Conservation (phyloP, 768 basidiomycete genomes). For the Trametes coccinea region DNA sequence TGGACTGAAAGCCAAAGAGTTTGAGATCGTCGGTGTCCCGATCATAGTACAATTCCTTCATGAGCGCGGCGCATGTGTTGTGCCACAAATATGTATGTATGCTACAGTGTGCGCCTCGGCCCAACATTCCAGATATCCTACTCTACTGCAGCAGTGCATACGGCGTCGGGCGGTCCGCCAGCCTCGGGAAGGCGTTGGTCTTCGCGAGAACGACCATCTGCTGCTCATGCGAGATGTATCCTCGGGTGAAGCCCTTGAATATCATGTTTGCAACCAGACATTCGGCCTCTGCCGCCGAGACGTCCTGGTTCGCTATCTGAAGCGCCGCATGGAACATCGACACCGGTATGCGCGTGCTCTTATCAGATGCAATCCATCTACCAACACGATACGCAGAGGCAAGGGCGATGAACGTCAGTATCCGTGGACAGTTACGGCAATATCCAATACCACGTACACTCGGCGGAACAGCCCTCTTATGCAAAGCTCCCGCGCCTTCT, state of each 20-base stretch:
- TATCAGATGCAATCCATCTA: slow-evolving; percentile 81
- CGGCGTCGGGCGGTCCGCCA: slow-evolving; percentile 62
- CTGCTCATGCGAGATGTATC: slow-evolving; percentile 95
- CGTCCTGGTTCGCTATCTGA: slow-evolving; percentile 60
- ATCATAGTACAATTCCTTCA: neutral
- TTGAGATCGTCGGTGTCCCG: neutral
- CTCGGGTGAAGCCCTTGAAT: slow-evolving; percentile 87
- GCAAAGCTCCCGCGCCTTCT: slow-evolving; percentile 86
- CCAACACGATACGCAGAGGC: neutral
- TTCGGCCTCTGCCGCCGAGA: slow-evolving; percentile 82
- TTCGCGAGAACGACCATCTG: slow-evolving; percentile 90
- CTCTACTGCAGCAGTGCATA: slow-evolving; percentile 35
- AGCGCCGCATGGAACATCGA: slow-evolving; percentile 80
- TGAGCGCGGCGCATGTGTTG: too few species aligned
- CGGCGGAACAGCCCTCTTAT: slow-evolving; percentile 78
- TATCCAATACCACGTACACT: slow-evolving; percentile 50
- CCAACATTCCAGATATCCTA: neutral
- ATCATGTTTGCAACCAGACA: slow-evolving; percentile 96
- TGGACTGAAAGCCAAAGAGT: neutral
- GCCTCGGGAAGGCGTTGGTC: slow-evolving; percentile 76
- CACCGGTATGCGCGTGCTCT: slow-evolving; percentile 77
- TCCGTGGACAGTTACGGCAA: neutral
- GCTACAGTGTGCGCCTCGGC: neutral
- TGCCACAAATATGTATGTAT: neutral
- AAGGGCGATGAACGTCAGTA: neutral